Percentiles rank a stretch among this genome's conserved stretches.
Conservation (phyloP, 257 asterid species). For the Plantago major region DNA sequence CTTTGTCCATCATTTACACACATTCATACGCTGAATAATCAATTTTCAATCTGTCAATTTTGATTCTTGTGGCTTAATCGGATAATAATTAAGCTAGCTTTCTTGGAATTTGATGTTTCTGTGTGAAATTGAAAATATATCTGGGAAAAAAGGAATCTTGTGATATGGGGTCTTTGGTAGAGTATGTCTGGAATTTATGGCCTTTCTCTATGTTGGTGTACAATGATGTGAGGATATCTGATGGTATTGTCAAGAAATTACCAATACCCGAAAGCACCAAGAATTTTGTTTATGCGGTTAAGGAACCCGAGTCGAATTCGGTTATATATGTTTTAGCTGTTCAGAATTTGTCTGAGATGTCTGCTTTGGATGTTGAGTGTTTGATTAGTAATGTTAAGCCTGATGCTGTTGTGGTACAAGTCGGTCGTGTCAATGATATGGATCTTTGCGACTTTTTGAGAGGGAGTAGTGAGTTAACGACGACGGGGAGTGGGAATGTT, state of each 20-base stretch:
- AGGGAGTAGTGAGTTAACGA: slow-evolving; percentile 18
- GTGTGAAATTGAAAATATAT: not conserved
- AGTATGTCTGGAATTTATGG: slow-evolving; percentile 60
- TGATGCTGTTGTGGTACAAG: slow-evolving; percentile 89
- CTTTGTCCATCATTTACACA: not conserved
- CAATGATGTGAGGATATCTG: slow-evolving; percentile 69
- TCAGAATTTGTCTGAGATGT: slow-evolving; percentile 83
- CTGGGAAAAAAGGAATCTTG: not conserved
- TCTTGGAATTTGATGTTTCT: slow-evolving; percentile 15
- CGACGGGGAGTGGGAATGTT: slow-evolving; percentile 2
- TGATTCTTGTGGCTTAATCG: not conserved
- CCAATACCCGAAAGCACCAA: slow-evolving; percentile 70
- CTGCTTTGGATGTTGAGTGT: slow-evolving; percentile 70
- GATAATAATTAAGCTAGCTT: slow-evolving; percentile 10
- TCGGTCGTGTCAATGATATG: slow-evolving; percentile 32
- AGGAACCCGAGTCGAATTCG: slow-evolving; percentile 54
- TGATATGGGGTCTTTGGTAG: slow-evolving; percentile 40
- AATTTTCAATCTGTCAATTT: not conserved
- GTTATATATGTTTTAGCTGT: slow-evolving; percentile 64
- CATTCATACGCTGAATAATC: not conserved
- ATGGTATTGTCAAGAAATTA: slow-evolving; percentile 55
- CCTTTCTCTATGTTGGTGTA: slow-evolving; percentile 48
- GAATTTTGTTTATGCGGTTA: slow-evolving; percentile 74
- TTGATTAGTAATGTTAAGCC: slow-evolving; percentile 72
- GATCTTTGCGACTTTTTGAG: slow-evolving; percentile 27